A percentile compares a stretch with the other conserved stretches of the same genome.
Evolutionary conservation across 2,329 filamentous ascomycete species (phyloP).

Genomic region (Botrytis paeoniae): DNA sequence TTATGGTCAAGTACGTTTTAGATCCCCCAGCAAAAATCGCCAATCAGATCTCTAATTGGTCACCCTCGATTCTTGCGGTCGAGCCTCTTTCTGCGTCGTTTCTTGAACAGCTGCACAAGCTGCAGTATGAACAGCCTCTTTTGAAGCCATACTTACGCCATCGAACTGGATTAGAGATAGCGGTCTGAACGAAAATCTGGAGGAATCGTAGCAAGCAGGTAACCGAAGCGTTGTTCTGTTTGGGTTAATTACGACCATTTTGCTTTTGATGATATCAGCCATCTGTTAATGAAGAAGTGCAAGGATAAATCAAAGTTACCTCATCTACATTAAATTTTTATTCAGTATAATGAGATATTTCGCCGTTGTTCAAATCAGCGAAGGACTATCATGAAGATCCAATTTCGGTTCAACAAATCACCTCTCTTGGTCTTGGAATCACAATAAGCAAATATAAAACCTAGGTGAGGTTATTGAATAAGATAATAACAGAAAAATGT

Average conservation of each 20-base stretch:
- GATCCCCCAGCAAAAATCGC: neutral
- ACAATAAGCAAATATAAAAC: slow-evolving; percentile 2
- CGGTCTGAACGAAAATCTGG: neutral
- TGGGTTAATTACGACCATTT: neutral
- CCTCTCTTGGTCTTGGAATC: neutral
- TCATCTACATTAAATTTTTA: slow-evolving; percentile 1
- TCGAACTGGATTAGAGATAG: neutral
- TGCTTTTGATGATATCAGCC: neutral
- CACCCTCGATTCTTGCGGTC: neutral
- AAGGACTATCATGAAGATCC: slow-evolving; percentile 8
- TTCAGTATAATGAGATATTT: neutral
- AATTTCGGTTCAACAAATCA: slow-evolving; percentile 12
- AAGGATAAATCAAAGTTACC: neutral
- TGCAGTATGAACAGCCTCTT: neutral
- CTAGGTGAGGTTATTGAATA: neutral
- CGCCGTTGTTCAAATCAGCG: neutral
- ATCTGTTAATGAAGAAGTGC: neutral
- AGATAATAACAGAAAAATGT: neutral
- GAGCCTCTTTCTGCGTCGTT: slow-evolving; percentile 9
- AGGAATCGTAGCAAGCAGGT: neutral
- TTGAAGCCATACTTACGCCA: slow-evolving; percentile 4
- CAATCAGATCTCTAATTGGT: neutral
- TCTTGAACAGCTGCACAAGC: slow-evolving; percentile 2
- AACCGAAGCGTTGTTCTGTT: neutral
- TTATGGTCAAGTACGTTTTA: slow-evolving; percentile 6